Evolutionary conservation across 345 rosid genomes (phyloP).

Genomic region (thale cress (Arabidopsis thaliana)): TAIR10.1 NC_003074.8:3659501-3660000

Average conservation of each 20-base stretch:
- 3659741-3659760: neutral
- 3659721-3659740: neutral
- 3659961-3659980: conserved; percentile 11
- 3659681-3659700: conserved; percentile 7
- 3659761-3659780: neutral
- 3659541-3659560: conserved; percentile 4
- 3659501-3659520: neutral
- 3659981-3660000: conserved; percentile 10
- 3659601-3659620: conserved; percentile 33
- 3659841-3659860: neutral
- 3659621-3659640: conserved; percentile 25
- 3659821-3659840: neutral
- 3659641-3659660: neutral
- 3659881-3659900: neutral
- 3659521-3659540: neutral
- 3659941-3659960: conserved; percentile 20
- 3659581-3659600: conserved; percentile 39
- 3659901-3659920: neutral
- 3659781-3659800: neutral
- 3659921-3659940: conserved; percentile 1
- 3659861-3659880: neutral
- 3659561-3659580: conserved; percentile 22
- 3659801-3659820: conserved; percentile 3
- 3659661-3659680: neutral
- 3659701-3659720: neutral